These are phyloP conservation scores for Pseudogymnoascus sp. DNA, from an alignment of 2,329 filamentous ascomycete species.

Conservation along the genomic window DNA sequence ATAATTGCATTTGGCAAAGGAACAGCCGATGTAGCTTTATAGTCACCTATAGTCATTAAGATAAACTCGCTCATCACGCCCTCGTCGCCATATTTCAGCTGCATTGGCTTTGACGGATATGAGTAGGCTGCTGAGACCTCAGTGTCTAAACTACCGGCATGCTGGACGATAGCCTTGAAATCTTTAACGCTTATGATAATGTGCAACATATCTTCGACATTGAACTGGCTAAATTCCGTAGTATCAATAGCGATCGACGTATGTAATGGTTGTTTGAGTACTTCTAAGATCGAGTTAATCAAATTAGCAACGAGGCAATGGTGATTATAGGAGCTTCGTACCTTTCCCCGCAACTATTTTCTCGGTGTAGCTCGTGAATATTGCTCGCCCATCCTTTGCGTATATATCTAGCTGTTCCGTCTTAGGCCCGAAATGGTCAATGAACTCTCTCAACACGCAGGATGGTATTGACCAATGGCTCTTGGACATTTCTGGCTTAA, in stretches of 20 bases:
- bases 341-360: conserved; percentile 65
- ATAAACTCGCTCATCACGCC: conserved; percentile 70
- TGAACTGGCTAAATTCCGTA: conserved; percentile 69
- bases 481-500: conserved; percentile 56
- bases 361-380: conserved; percentile 76
- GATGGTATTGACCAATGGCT: conserved; percentile 70
- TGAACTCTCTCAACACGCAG: conserved; percentile 63
- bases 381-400: conserved; percentile 59
- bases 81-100: conserved; percentile 62
- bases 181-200: conserved; percentile 78
- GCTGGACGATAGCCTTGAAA: conserved; percentile 70
- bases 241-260: conserved; percentile 72
- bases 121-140: conserved; percentile 64
- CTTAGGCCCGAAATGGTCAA: conserved; percentile 73
- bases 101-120: conserved; percentile 61
- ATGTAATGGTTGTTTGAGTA: conserved; percentile 72
- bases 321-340: conserved; percentile 23
- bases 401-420: conserved; percentile 77
- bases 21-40: conserved; percentile 22
- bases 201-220: conserved; percentile 67
- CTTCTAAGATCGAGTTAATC: conserved; percentile 40
- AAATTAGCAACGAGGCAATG: conserved; percentile 12
- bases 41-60: conserved; percentile 73
- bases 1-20: conserved; percentile 22
- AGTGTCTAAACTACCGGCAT: conserved; percentile 64